Evolutionary conservation across 306 rosid species (phyloP).

Genomic region (Prunus mume): DNA sequence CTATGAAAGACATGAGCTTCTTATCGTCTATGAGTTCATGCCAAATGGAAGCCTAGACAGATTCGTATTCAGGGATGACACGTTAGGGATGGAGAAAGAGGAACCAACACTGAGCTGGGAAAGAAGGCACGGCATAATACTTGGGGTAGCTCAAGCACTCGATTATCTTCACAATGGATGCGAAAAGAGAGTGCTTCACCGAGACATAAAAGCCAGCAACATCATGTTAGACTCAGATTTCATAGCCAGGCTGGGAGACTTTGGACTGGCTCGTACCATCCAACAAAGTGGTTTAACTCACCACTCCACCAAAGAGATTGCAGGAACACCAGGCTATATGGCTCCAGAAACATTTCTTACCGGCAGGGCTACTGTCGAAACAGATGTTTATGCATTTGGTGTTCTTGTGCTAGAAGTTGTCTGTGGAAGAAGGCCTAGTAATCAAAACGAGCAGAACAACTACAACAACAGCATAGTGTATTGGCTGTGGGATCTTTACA

Average conservation of each 20-base stretch:
- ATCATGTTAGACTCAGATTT: conserved; percentile 66
- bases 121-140: conserved; percentile 41
- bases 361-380: conserved; percentile 64
- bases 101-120: conserved; percentile 42
- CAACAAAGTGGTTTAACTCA: conserved; percentile 52
- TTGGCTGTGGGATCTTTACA: conserved; percentile 69
- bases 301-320: conserved; percentile 67
- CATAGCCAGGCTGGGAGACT: conserved; percentile 63
- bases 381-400: conserved; percentile 76
- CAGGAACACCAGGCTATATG: conserved; percentile 87
- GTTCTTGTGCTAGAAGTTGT: conserved; percentile 60
- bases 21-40: conserved; percentile 84
- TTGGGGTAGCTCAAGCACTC: conserved; percentile 67
- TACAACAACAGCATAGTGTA: conserved; percentile 55
- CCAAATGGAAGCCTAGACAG: conserved; percentile 73
- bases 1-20: conserved; percentile 64
- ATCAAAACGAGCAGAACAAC: conserved; percentile 25
- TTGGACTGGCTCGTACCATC: conserved; percentile 67
- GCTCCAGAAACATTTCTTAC: conserved; percentile 72
- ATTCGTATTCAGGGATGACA: conserved; percentile 39
- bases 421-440: conserved; percentile 62
- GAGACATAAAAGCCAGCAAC: conserved; percentile 76
- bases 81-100: conserved; percentile 5
- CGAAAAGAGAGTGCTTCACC: conserved; percentile 63
- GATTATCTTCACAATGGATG: conserved; percentile 77